Evolutionary conservation across 2,329 filamentous ascomycete species (phyloP).

Genomic region (Cladosporium halotolerans): DNA sequence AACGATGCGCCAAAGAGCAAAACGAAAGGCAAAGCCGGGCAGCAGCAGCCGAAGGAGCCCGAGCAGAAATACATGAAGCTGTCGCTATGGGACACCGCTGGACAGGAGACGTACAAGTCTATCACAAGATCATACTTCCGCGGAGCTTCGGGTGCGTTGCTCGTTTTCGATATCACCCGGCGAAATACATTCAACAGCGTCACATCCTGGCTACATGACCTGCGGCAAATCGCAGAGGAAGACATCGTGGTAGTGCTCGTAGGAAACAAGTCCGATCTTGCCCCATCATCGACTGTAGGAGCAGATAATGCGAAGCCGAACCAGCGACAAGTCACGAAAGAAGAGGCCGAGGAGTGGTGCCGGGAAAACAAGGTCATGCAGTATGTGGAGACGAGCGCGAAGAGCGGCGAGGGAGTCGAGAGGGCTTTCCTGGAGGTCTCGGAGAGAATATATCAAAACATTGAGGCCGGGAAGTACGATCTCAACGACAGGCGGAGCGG

Average conservation of each 20-base stretch:
- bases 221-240: slow-evolving; percentile 90
- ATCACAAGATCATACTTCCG: slow-evolving; percentile 93
- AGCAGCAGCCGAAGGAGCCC: slow-evolving; percentile 30
- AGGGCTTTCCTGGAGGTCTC: slow-evolving; percentile 88
- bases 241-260: slow-evolving; percentile 92
- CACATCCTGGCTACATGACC: slow-evolving; percentile 87
- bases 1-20: slow-evolving; percentile 15
- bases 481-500: slow-evolving; percentile 87
- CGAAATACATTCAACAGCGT: slow-evolving; percentile 79
- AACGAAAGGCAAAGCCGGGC: slow-evolving; percentile 26
- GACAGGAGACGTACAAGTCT: slow-evolving; percentile 95
- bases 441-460: slow-evolving; percentile 93
- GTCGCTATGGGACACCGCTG: slow-evolving; percentile 90
- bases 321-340: slow-evolving; percentile 69
- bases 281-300: slow-evolving; percentile 39
- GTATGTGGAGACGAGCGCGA: slow-evolving; percentile 94
- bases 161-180: slow-evolving; percentile 92
- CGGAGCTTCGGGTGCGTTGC: slow-evolving; percentile 67
- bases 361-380: slow-evolving; percentile 75
- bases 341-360: slow-evolving; percentile 90
- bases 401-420: slow-evolving; percentile 91
- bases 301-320: slow-evolving; percentile 39
- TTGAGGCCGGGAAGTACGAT: slow-evolving; percentile 91
- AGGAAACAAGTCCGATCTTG: slow-evolving; percentile 88
- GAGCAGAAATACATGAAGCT: slow-evolving; percentile 81